A percentile compares a stretch with the other conserved stretches of the same genome.
Evolutionary conservation across 345 rosid species (phyloP).

Genomic region (Populus simonii): DNA sequence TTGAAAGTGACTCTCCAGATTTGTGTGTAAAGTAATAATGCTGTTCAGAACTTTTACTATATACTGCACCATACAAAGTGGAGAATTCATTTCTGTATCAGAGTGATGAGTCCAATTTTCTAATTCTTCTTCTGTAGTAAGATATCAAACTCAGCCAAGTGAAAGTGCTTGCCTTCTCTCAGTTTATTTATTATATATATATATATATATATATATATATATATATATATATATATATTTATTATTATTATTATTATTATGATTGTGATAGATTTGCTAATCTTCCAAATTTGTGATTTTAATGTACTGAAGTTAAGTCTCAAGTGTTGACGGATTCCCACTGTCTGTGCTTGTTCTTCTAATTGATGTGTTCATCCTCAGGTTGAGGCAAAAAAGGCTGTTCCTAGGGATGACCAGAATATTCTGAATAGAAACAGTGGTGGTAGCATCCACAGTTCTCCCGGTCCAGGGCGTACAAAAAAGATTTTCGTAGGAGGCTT

Average conservation of each 20-base stretch:
- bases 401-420: constrained; percentile 78
- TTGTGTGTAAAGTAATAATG: constrained; percentile 2
- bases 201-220: no score
- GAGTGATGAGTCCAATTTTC: constrained; percentile 28
- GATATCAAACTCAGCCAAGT: constrained; percentile 30
- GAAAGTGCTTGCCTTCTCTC: constrained; percentile 13
- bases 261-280: constrained; percentile 8
- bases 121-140: constrained; percentile 29
- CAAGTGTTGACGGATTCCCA: neutral
- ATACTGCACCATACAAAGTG: constrained; percentile 5
- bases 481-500: constrained; percentile 84
- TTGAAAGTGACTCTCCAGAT: neutral
- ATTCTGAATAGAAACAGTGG: constrained; percentile 45
- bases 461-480: constrained; percentile 62
- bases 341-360: constrained; percentile 19
- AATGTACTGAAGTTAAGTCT: constrained; percentile 4
- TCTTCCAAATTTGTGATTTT: neutral
- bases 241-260: constrained; percentile 3
- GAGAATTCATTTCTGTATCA: constrained; percentile 14
- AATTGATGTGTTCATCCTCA: constrained; percentile 29
- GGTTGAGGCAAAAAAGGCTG: constrained; percentile 84
- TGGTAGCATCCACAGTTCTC: constrained; percentile 60
- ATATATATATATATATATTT: no score
- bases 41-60: neutral
- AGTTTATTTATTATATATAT: no score